phyloP scores from a whole-genome alignment of 2,329 filamentous ascomycete genomes.

The Ilyonectria sp. region DNA sequence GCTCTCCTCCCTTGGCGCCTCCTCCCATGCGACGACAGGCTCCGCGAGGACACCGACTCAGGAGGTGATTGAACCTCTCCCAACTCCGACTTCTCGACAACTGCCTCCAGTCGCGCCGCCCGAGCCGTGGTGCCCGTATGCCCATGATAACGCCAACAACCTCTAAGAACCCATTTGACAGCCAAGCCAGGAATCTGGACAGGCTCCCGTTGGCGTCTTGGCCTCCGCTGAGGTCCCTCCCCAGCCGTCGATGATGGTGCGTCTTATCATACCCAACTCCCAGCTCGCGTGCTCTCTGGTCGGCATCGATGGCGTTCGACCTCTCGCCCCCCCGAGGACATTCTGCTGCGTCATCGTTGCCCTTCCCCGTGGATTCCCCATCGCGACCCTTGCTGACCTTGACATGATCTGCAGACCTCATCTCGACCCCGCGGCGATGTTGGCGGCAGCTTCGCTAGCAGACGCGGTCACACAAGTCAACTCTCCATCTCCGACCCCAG shows the following conservation, averaged over 20 bases:
- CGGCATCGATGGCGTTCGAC: slow-evolving; percentile 9
- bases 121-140: slow-evolving; percentile 43
- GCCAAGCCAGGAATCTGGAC: slow-evolving; percentile 44
- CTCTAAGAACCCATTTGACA: slow-evolving; percentile 42
- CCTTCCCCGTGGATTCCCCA: slow-evolving; percentile 24
- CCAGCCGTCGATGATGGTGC: slow-evolving; percentile 66
- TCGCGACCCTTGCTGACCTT: slow-evolving; percentile 44
- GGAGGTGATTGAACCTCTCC: slow-evolving; percentile 52
- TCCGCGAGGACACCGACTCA: slow-evolving; percentile 50
- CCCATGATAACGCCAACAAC: slow-evolving; percentile 50
- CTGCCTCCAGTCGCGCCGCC: slow-evolving; percentile 41
- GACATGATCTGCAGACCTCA: slow-evolving; percentile 64
- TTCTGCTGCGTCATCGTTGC: slow-evolving; percentile 20
- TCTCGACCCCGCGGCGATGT: slow-evolving; percentile 70
- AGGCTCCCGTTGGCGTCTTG: slow-evolving; percentile 52
- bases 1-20: slow-evolving; percentile 46
- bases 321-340: not conserved
- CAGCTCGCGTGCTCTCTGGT: slow-evolving; percentile 15
- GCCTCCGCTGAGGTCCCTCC: slow-evolving; percentile 56
- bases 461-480: slow-evolving; percentile 71
- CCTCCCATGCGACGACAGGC: slow-evolving; percentile 54
- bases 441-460: slow-evolving; percentile 70
- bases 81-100: slow-evolving; percentile 41
- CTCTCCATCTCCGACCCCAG: slow-evolving; percentile 86
- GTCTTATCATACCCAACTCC: slow-evolving; percentile 48